phyloP scores from a whole-genome alignment of 148 eudicot genomes.

The Persicaria tinctoria region DNA sequence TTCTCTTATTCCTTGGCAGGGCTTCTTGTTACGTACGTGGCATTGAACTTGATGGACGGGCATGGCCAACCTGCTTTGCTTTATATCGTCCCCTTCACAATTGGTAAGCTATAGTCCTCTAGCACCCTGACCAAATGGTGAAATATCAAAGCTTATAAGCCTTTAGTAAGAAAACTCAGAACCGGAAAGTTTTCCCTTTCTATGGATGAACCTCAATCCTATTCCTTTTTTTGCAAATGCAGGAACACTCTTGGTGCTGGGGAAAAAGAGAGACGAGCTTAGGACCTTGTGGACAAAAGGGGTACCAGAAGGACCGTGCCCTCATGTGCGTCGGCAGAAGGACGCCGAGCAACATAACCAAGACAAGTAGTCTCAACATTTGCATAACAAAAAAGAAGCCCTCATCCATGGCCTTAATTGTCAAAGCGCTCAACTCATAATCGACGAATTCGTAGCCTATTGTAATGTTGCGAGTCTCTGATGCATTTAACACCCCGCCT shows the following conservation, averaged over 20 bases:
- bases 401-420: no score
- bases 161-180: neutral
- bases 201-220: neutral
- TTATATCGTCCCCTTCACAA: constrained; percentile 16
- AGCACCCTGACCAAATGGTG: neutral
- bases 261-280: constrained; percentile 14
- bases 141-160: neutral
- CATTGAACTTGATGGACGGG: constrained; percentile 20
- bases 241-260: constrained; percentile 16
- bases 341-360: constrained; percentile 3
- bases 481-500: neutral
- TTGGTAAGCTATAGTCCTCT: constrained; percentile 8
- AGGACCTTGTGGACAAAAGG: constrained; percentile 16
- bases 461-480: constrained; percentile 1
- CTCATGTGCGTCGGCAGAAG: constrained; percentile 9
- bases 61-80: constrained; percentile 2
- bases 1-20: constrained; percentile 1
- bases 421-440: no score
- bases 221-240: neutral
- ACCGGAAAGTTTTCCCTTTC: neutral
- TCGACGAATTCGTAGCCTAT: neutral
- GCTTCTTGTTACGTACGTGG: constrained; percentile 15
- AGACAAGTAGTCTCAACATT: neutral
- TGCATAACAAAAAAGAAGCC: neutral
- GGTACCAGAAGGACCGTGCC: constrained; percentile 19